phyloP scores from a whole-genome alignment of 768 basidiomycete species.

The Coprinopsis marcescibilis region DNA sequence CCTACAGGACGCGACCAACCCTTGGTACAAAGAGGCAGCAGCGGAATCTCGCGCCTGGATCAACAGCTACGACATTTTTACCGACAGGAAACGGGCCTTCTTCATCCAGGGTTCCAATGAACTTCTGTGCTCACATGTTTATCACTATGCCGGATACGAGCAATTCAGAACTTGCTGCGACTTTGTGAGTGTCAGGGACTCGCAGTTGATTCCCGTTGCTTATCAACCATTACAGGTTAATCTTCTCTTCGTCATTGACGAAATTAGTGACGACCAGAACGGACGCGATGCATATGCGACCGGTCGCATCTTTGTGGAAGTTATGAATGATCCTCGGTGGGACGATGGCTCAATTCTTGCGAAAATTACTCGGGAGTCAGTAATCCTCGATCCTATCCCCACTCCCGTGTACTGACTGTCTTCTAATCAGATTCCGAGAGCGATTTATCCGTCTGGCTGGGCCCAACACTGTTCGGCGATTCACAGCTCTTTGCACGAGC shows the following conservation, averaged over 20 bases:
- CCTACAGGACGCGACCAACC: constrained; percentile 44
- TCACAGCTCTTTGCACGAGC: constrained; percentile 44
- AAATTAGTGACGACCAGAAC: constrained; percentile 62
- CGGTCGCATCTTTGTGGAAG: constrained; percentile 46
- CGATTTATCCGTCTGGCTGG: constrained; percentile 42
- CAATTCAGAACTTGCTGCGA: constrained; percentile 58
- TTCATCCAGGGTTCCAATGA: constrained; percentile 59
- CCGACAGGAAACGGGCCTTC: constrained; percentile 56
- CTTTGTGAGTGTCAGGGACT: constrained; percentile 34
- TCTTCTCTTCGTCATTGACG: constrained; percentile 61
- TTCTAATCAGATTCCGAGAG: constrained; percentile 40
- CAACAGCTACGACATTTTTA: constrained; percentile 52
- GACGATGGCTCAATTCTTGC: constrained; percentile 53
- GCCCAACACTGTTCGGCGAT: constrained; percentile 43
- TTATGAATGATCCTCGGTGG: constrained; percentile 46
- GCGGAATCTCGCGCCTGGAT: constrained; percentile 59
- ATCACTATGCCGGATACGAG: constrained; percentile 51
- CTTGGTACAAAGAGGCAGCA: constrained; percentile 49
- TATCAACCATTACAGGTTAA: constrained; percentile 35
- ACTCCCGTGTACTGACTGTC: constrained; percentile 1
- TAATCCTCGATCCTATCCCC: constrained; percentile 6
- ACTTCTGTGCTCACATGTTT: constrained; percentile 56
- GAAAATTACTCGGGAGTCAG: constrained; percentile 58
- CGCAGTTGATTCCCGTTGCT: neutral
- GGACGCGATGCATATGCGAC: constrained; percentile 49